Base-by-base conservation (phyloP, 345 rosid species). In the Camelina hispida region DNA sequence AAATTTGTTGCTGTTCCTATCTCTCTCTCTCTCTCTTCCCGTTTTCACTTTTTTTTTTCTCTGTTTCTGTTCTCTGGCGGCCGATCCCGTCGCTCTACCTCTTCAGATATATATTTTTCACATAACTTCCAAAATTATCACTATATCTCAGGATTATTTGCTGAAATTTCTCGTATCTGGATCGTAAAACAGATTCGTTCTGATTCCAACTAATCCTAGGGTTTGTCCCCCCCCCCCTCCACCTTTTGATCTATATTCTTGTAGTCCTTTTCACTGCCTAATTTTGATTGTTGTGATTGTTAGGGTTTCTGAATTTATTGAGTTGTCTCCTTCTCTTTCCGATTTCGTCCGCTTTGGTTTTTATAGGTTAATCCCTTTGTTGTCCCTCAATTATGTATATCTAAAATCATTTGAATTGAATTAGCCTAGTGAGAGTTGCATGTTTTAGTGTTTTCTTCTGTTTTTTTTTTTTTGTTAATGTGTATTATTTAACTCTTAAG, bases 31-130 rank as follows among this genome's bases (percentile, higher is more conserved):
- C 71, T 68, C 38, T 68, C 69, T 28, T 9, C 53, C 53, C 53
- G 58, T 66, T 38, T 37, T 23, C 59, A 11, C 58, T 50, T 23
- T 58, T 50, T 23, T 6, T 15, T 51, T 15, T 70, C 0, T 28
- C 4, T 28, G 4, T 25, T 28, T 28, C 5, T 28, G 30, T 28
- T 66, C 72, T 57, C 22, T 58, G 50, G 66, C 72, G 78, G 18
- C 72, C 54, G 73, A 67, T 75, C 73, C 61, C 59, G 46, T 72
- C 46, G 46, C 69, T 63, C 69, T 63, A 51, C 72, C 55, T 54
- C 34, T 15, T 14, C 8, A 57, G 38, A 65, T 32, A 34, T 55
- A 6, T 18, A 22, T 15, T 0, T 7, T 6, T 30, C 18, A 15
- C 9, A 44, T 34, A 71, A 73, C 13, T 67, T 4, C 34, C 20